Evolutionary conservation across 2,329 filamentous ascomycete species (phyloP).

Genomic region (Aspergillus piperis): DNA sequence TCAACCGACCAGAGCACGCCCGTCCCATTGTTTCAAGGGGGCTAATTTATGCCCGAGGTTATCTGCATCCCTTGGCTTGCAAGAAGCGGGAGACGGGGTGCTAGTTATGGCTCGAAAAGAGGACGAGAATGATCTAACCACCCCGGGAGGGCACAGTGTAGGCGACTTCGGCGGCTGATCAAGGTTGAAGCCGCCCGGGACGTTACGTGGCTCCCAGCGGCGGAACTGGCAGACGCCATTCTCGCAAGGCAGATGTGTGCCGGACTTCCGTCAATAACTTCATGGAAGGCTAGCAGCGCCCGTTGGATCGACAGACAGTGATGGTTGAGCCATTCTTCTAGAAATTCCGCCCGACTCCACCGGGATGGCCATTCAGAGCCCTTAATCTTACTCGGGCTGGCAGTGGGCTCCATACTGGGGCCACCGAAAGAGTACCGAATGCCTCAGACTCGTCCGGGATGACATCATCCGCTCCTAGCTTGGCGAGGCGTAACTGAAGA

Average conservation of each 20-base stretch:
- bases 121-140: background rate
- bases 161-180: background rate
- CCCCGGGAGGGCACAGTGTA: background rate
- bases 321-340: slow-evolving; percentile 9
- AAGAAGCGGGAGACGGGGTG: background rate
- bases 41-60: background rate
- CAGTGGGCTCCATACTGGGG: background rate
- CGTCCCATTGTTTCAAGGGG: slow-evolving; percentile 3
- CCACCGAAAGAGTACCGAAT: slow-evolving; percentile 5
- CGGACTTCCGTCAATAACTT: background rate
- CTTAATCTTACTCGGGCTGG: slow-evolving; percentile 16
- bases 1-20: background rate
- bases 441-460: slow-evolving; percentile 9
- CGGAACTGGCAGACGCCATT: background rate
- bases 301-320: slow-evolving; percentile 4
- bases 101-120: background rate
- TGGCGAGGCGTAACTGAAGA: slow-evolving; percentile 1
- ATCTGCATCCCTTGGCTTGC: background rate
- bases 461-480: slow-evolving; percentile 15
- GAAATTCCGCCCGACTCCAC: slow-evolving; percentile 16
- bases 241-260: background rate
- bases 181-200: background rate
- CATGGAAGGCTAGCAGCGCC: slow-evolving; percentile 1
- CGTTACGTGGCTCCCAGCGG: background rate
- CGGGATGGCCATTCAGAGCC: slow-evolving; percentile 4